Conservation (phyloP, 2,329 filamentous ascomycete genomes). For the Diaporthe longicolla region DNA sequence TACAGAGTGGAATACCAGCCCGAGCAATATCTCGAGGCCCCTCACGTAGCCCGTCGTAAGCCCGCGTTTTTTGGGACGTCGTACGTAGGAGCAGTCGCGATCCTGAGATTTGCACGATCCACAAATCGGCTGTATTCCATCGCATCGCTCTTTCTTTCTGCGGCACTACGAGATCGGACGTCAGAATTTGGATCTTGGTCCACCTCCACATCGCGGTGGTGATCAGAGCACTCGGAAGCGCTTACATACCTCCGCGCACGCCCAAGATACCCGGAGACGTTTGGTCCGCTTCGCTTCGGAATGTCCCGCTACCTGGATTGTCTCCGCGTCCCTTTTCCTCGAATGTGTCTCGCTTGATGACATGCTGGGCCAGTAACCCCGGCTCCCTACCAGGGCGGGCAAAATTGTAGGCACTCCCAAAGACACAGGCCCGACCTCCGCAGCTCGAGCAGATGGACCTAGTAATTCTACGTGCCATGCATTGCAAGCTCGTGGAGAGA, state of each 20-base stretch:
- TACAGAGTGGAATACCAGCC: background rate
- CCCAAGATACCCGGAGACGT: constrained; percentile 7
- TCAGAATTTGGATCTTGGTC: background rate
- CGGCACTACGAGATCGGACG: constrained; percentile 42
- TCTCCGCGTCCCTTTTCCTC: constrained; percentile 15
- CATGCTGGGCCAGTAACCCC: background rate
- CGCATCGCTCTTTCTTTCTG: constrained; percentile 41
- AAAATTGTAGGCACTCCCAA: background rate
- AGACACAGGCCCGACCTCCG: background rate
- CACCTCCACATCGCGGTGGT: background rate
- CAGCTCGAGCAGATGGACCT: background rate
- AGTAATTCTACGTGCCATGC: constrained; percentile 1
- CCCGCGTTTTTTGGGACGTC: constrained; percentile 14
- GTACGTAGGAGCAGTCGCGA: constrained; percentile 16
- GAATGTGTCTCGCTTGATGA: constrained; percentile 3
- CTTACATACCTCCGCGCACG: constrained; percentile 5
- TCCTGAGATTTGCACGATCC: constrained; percentile 14
- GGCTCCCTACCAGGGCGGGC: background rate
- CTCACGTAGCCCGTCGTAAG: constrained; percentile 14
- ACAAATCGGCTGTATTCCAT: constrained; percentile 47
- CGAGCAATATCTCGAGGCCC: constrained; percentile 10
- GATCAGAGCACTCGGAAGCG: background rate
- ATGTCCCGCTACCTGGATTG: background rate
- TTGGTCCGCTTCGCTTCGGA: background rate
- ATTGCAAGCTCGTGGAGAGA: background rate